Evolutionary conservation across 2,329 filamentous ascomycete genomes (phyloP).

Genomic region (Ophidiomyces ophidiicola): DNA sequence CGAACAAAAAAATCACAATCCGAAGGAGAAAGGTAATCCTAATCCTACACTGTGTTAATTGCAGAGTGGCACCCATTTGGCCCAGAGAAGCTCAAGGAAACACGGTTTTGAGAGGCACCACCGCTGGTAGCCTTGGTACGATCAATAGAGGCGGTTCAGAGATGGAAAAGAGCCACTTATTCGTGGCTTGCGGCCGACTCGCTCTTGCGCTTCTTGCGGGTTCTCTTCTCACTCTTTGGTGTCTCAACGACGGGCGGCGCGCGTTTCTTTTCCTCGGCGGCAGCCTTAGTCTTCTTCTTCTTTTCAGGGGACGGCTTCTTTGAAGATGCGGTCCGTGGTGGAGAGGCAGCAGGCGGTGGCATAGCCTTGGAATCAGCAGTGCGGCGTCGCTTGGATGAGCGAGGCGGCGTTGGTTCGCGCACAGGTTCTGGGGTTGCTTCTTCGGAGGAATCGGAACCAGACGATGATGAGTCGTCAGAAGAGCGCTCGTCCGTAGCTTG

Average conservation of each 20-base stretch:
- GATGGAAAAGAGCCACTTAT: constrained; percentile 1
- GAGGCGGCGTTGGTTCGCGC: constrained; percentile 34
- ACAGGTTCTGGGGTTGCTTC: constrained; percentile 28
- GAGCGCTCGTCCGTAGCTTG: constrained; percentile 26
- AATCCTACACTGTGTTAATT: too few species aligned
- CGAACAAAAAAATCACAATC: too few species aligned
- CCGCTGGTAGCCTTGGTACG: too few species aligned
- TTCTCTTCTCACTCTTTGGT: constrained; percentile 23
- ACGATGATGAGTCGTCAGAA: constrained; percentile 24
- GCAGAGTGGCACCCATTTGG: too few species aligned
- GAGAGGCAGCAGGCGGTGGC: constrained; percentile 23
- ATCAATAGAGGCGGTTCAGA: too few species aligned
- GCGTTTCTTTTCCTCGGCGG: constrained; percentile 28
- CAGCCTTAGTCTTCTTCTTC: constrained; percentile 21
- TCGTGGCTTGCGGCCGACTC: constrained; percentile 4
- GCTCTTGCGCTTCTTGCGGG: constrained; percentile 34
- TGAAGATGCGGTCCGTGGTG: constrained; percentile 19
- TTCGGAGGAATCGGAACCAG: constrained; percentile 23
- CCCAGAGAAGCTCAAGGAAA: too few species aligned
- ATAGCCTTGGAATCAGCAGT: constrained; percentile 26
- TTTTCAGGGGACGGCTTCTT: constrained; percentile 30
- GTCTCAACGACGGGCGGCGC: constrained; percentile 23
- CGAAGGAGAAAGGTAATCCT: too few species aligned
- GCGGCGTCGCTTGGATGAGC: constrained; percentile 33
- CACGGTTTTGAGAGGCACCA: too few species aligned